Evolutionary conservation across 2,329 filamentous ascomycete genomes (phyloP).

Genomic region (Cercospora sp.): DNA sequence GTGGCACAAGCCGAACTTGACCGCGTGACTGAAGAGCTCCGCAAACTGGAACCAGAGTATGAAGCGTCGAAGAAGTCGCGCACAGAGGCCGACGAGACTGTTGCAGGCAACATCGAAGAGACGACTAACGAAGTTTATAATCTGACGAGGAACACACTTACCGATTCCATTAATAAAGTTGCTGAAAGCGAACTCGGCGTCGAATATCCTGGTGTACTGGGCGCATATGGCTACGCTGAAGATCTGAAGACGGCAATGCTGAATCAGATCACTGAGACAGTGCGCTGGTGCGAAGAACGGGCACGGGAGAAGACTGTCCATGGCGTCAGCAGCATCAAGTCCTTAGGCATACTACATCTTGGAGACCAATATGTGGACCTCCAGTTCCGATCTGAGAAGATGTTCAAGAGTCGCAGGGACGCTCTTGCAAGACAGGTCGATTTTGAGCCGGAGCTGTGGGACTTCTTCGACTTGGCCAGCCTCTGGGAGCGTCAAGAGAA

Average conservation of each 20-base stretch:
- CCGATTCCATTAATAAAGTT: slow-evolving; percentile 71
- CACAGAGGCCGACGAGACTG: slow-evolving; percentile 74
- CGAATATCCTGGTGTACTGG: slow-evolving; percentile 80
- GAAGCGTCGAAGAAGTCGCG: slow-evolving; percentile 81
- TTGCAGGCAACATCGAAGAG: slow-evolving; percentile 79
- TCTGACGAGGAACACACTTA: slow-evolving; percentile 74
- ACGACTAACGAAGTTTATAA: slow-evolving; percentile 85
- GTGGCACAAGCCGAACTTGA: slow-evolving; percentile 83
- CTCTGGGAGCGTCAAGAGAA: slow-evolving; percentile 92
- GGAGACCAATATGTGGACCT: slow-evolving; percentile 84
- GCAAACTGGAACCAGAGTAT: slow-evolving; percentile 79
- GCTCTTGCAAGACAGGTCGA: slow-evolving; percentile 80
- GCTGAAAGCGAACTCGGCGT: slow-evolving; percentile 78
- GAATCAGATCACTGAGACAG: slow-evolving; percentile 77
- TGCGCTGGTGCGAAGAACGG: slow-evolving; percentile 78
- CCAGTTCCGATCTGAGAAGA: slow-evolving; percentile 84
- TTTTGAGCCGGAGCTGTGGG: slow-evolving; percentile 81
- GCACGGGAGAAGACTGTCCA: slow-evolving; percentile 75
- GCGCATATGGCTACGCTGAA: slow-evolving; percentile 88
- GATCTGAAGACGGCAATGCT: slow-evolving; percentile 91
- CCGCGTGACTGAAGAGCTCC: slow-evolving; percentile 75
- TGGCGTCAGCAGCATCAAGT: slow-evolving; percentile 84
- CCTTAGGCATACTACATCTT: slow-evolving; percentile 82
- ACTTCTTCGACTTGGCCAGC: slow-evolving; percentile 87
- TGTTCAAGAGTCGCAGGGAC: slow-evolving; percentile 87